Evolutionary conservation across 306 rosid species (phyloP).

Genomic region (Lotus japonicus): DNA sequence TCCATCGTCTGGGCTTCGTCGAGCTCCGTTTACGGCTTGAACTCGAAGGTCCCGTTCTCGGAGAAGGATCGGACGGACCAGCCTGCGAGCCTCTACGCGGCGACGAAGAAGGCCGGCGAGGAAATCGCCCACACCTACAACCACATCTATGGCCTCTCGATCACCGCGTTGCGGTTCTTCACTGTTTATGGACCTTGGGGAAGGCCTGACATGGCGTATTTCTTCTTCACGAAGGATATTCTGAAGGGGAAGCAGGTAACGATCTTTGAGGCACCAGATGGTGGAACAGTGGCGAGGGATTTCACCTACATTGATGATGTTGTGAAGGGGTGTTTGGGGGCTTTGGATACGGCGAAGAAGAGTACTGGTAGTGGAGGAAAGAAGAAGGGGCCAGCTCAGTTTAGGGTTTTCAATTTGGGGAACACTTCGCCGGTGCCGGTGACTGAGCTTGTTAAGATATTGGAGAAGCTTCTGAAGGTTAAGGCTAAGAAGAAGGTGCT

Average conservation of each 20-base stretch:
- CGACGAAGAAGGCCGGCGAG: conserved; percentile 83
- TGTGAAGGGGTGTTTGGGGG: conserved; percentile 72
- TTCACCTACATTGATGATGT: conserved; percentile 81
- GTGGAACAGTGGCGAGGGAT: conserved; percentile 75
- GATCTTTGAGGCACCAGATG: conserved; percentile 56
- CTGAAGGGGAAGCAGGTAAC: conserved; percentile 60
- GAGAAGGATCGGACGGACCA: conserved; percentile 78
- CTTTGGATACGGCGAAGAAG: conserved; percentile 75
- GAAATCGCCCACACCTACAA: conserved; percentile 76
- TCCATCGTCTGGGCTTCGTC: conserved; percentile 81
- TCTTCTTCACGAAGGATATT: conserved; percentile 71
- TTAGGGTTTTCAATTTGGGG: conserved; percentile 74
- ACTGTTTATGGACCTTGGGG: conserved; percentile 94
- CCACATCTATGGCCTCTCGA: conserved; percentile 76
- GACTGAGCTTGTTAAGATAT: conserved; percentile 55
- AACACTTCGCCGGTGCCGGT: conserved; percentile 83
- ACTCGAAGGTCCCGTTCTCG: conserved; percentile 72
- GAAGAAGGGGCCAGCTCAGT: conserved; percentile 70
- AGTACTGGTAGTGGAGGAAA: conserved; percentile 88
- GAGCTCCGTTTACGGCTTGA: conserved; percentile 82
- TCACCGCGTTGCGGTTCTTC: conserved; percentile 72
- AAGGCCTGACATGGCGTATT: conserved; percentile 93
- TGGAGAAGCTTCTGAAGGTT: conserved; percentile 78
- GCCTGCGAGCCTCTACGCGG: conserved; percentile 78
- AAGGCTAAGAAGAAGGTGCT: conserved; percentile 64